Evolutionary conservation across 768 basidiomycete genomes (phyloP).

Genomic region (Hygrophoropsis aurantiaca): DNA sequence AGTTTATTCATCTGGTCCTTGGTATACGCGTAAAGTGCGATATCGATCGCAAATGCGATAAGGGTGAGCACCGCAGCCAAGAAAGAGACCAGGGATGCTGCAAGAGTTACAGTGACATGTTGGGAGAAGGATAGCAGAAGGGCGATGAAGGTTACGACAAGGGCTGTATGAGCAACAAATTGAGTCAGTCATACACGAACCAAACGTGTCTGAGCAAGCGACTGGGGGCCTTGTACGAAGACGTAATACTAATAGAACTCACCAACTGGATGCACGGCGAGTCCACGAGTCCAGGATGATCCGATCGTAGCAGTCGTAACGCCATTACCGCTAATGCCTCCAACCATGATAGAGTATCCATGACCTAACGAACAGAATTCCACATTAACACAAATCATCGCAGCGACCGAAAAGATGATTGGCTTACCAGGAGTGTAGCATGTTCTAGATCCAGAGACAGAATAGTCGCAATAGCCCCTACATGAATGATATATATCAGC

Average conservation of each 20-base stretch:
- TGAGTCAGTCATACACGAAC: background rate
- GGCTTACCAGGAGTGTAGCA: conserved; percentile 49
- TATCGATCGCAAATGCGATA: conserved; percentile 75
- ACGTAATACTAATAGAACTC: conserved; percentile 20
- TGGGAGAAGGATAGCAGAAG: conserved; percentile 61
- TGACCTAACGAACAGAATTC: conserved; percentile 35
- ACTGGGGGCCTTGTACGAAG: background rate
- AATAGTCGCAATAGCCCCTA: conserved; percentile 65
- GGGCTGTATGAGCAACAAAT: conserved; percentile 28
- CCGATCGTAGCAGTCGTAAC: conserved; percentile 42
- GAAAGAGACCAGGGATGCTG: conserved; percentile 55
- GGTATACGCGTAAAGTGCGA: conserved; percentile 65
- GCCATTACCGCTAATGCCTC: conserved; percentile 32
- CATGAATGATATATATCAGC: conserved; percentile 8
- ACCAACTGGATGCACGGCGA: conserved; percentile 78
- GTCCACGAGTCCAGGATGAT: conserved; percentile 68
- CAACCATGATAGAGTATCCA: conserved; percentile 53
- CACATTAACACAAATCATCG: conserved; percentile 2
- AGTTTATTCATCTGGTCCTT: conserved; percentile 58
- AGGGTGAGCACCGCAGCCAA: conserved; percentile 67
- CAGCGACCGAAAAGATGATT: background rate
- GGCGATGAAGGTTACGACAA: conserved; percentile 62
- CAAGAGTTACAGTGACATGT: conserved; percentile 44
- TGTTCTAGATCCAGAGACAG: conserved; percentile 29
- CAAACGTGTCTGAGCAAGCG: background rate